Evolutionary conservation across 2,329 filamentous ascomycete genomes (phyloP).

Genomic region (Fusarium sp.): DNA sequence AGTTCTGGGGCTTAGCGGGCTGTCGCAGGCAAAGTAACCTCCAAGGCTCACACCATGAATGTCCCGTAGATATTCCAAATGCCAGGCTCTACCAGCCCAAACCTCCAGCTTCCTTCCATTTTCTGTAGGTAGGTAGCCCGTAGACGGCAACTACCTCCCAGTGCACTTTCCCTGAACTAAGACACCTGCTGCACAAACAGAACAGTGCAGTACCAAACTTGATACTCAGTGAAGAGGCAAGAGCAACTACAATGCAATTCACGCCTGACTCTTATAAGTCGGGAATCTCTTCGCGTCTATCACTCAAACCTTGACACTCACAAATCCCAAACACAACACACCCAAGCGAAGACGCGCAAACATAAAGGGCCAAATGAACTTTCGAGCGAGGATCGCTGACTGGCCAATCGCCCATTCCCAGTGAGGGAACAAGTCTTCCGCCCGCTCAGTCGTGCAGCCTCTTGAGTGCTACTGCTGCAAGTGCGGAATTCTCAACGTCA

Average conservation of each 20-base stretch:
- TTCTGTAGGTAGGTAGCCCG: not conserved
- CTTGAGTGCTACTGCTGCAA: slow-evolving; percentile 41
- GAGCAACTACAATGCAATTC: slow-evolving; percentile 5
- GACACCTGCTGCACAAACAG: not conserved
- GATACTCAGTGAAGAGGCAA: slow-evolving; percentile 1
- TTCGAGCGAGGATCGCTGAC: slow-evolving; percentile 28
- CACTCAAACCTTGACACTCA: slow-evolving; percentile 9
- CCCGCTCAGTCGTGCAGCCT: slow-evolving; percentile 35
- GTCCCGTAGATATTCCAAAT: not conserved
- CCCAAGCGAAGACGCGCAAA: slow-evolving; percentile 17
- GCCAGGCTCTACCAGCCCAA: not conserved
- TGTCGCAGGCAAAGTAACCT: slow-evolving; percentile 11
- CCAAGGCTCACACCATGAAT: not conserved
- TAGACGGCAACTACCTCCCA: slow-evolving; percentile 6
- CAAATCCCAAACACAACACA: slow-evolving; percentile 22
- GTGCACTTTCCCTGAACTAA: not conserved
- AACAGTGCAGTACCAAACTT: slow-evolving; percentile 1
- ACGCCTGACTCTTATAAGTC: not conserved
- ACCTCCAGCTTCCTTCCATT: slow-evolving; percentile 1
- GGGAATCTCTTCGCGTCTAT: slow-evolving; percentile 14
- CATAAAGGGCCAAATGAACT: slow-evolving; percentile 5
- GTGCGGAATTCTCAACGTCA: slow-evolving; percentile 26
- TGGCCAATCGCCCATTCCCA: slow-evolving; percentile 34
- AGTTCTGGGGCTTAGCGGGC: not conserved
- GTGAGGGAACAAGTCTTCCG: slow-evolving; percentile 20